Conservation (phyloP, 345 rosid species). For the Camelina neglecta region DNA sequence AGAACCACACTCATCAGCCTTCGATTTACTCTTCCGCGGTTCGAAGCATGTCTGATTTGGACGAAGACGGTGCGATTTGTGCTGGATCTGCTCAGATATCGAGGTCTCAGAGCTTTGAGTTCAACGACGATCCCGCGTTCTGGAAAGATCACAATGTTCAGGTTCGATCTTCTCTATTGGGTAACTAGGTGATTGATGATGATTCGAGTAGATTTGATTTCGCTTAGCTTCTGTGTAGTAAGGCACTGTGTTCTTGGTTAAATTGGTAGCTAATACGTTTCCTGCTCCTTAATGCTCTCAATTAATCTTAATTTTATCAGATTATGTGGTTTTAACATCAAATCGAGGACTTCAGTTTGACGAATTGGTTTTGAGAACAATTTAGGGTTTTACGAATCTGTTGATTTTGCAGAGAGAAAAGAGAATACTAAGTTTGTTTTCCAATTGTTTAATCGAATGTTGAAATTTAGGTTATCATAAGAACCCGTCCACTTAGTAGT, state of each 20-base stretch:
- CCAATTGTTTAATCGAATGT: not conserved
- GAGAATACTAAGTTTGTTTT: not conserved
- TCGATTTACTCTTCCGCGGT: constrained; percentile 44
- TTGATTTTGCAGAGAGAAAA: not conserved
- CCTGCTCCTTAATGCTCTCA: not conserved
- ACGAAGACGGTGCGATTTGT: constrained; percentile 27
- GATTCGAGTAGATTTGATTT: constrained; percentile 9
- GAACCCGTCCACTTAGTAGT: constrained; percentile 83
- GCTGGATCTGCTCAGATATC: constrained; percentile 42
- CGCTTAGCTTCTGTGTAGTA: not conserved
- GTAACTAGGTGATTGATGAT: not conserved
- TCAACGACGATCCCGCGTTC: constrained; percentile 86
- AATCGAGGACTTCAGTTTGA: not conserved
- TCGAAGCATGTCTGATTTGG: constrained; percentile 56
- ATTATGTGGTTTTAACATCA: not conserved
- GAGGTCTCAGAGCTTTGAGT: constrained; percentile 66
- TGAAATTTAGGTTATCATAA: constrained; percentile 72
- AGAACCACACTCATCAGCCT: constrained; percentile 42
- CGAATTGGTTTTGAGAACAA: not conserved
- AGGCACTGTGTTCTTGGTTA: constrained; percentile 6
- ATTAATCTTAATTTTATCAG: not conserved
- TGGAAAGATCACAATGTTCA: constrained; percentile 98
- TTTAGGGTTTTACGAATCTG: not conserved
- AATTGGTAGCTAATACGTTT: not conserved
- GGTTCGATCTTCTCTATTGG: constrained; percentile 40